Percentiles rank a stretch among this genome's conserved stretches.
Evolutionary conservation across 108 stramenopile species (phyloP).

Genomic region (Discostella pseudostelligera): DNA sequence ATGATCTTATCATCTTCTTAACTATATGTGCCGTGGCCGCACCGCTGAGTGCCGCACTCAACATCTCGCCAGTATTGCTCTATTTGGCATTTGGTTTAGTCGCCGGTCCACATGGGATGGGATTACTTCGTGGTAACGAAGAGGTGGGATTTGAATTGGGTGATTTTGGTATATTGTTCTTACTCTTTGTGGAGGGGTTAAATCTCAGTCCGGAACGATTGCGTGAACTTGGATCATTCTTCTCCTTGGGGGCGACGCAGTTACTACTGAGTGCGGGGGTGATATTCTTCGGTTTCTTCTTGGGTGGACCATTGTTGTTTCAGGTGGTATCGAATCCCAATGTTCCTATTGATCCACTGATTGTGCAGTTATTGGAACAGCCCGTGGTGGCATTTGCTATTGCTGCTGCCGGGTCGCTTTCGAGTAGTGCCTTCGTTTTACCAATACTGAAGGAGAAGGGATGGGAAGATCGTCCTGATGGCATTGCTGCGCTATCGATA

Average conservation of each 20-base stretch:
- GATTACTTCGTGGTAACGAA: slow-evolving; percentile 48
- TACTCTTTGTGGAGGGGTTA: slow-evolving; percentile 72
- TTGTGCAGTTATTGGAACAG: slow-evolving; percentile 58
- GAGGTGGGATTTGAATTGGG: slow-evolving; percentile 64
- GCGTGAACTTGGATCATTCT: slow-evolving; percentile 57
- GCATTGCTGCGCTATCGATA: slow-evolving; percentile 65
- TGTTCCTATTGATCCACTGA: slow-evolving; percentile 57
- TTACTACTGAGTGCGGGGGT: slow-evolving; percentile 54
- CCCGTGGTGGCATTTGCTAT: slow-evolving; percentile 70
- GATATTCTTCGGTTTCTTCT: slow-evolving; percentile 60
- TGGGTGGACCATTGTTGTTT: slow-evolving; percentile 58
- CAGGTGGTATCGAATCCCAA: slow-evolving; percentile 53
- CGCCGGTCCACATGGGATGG: slow-evolving; percentile 63
- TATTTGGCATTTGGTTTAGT: slow-evolving; percentile 60
- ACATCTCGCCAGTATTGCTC: slow-evolving; percentile 56
- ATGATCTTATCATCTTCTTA: slow-evolving; percentile 68
- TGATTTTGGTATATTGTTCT: slow-evolving; percentile 80
- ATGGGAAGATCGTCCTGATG: slow-evolving; percentile 61
- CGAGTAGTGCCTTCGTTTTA: slow-evolving; percentile 64
- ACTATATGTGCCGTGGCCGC: slow-evolving; percentile 55
- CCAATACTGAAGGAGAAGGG: slow-evolving; percentile 69
- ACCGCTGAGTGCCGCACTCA: slow-evolving; percentile 51
- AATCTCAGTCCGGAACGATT: slow-evolving; percentile 58
- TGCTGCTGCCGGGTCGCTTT: slow-evolving; percentile 66
- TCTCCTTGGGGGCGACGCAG: slow-evolving; percentile 59